Evolutionary conservation across 371 early-diverging fungal species (phyloP).

Genomic region (Mortierella sp.): DNA sequence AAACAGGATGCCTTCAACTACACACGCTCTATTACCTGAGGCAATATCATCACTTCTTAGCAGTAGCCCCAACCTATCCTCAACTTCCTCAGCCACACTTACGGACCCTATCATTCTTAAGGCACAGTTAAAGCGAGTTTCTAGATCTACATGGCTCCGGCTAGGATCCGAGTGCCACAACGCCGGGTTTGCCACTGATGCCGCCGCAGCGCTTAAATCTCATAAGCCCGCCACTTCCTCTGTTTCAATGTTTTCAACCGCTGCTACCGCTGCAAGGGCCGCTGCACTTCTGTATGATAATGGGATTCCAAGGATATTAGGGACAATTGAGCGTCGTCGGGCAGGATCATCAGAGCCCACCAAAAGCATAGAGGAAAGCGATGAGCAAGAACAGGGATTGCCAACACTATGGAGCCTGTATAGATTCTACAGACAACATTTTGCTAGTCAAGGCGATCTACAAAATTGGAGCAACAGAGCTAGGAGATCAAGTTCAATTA

Average conservation of each 20-base stretch:
- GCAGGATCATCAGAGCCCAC: conserved; percentile 1
- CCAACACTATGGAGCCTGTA: conserved; percentile 17
- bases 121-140: conserved; percentile 13
- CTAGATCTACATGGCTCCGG: conserved; percentile 23
- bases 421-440: conserved; percentile 4
- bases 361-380: background rate
- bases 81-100: background rate
- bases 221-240: conserved; percentile 10
- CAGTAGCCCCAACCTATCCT: background rate
- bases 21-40: conserved; percentile 14
- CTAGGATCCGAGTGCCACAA: conserved; percentile 36
- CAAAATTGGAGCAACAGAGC: background rate
- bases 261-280: conserved; percentile 16
- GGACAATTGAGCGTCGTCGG: conserved; percentile 7
- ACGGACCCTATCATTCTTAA: background rate
- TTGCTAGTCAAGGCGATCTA: background rate
- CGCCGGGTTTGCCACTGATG: conserved; percentile 16
- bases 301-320: conserved; percentile 25
- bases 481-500: background rate
- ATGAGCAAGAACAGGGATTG: background rate
- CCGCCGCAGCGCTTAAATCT: background rate
- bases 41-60: conserved; percentile 6
- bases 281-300: conserved; percentile 13
- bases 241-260: conserved; percentile 16
- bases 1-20: conserved; percentile 9